phyloP scores from a whole-genome alignment of 2,329 filamentous ascomycete genomes.

The Colletotrichum sp. region DNA sequence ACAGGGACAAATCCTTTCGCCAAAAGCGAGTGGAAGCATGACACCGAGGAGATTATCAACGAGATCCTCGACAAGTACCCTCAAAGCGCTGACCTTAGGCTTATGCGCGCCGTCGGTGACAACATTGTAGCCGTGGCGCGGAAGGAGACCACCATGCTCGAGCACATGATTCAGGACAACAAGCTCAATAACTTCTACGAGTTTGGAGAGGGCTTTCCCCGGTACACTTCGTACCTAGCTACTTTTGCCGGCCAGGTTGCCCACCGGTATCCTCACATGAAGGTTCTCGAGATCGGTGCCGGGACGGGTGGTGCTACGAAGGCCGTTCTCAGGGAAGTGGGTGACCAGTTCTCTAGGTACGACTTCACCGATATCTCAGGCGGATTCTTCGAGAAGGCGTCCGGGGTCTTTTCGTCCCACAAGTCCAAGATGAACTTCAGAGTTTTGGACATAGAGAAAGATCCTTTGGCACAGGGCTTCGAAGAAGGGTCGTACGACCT shows the following conservation, averaged over 20 bases:
- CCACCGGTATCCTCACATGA: conserved; percentile 15
- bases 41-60: background rate
- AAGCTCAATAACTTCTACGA: conserved; percentile 33
- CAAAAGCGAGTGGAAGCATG: background rate
- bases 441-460: conserved; percentile 34
- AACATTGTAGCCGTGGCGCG: conserved; percentile 33
- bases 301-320: conserved; percentile 41
- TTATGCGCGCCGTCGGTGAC: conserved; percentile 28
- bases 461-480: conserved; percentile 32
- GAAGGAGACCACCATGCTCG: conserved; percentile 34
- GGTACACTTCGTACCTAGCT: background rate
- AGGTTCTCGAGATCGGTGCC: conserved; percentile 41
- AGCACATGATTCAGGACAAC: conserved; percentile 34
- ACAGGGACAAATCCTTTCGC: background rate
- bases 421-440: conserved; percentile 21
- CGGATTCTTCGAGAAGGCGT: conserved; percentile 25
- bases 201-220: conserved; percentile 10
- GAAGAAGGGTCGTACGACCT: conserved; percentile 28
- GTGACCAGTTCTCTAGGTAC: conserved; percentile 15
- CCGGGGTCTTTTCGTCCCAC: conserved; percentile 26
- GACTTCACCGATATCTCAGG: conserved; percentile 27
- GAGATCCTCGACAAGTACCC: background rate
- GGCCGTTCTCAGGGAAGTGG: conserved; percentile 8
- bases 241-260: background rate
- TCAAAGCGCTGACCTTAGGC: background rate